Percentiles rank a stretch among this genome's conserved stretches.
phyloP scores from a whole-genome alignment of 140 eudicot genomes.

The Bidens hawaiensis region DNA sequence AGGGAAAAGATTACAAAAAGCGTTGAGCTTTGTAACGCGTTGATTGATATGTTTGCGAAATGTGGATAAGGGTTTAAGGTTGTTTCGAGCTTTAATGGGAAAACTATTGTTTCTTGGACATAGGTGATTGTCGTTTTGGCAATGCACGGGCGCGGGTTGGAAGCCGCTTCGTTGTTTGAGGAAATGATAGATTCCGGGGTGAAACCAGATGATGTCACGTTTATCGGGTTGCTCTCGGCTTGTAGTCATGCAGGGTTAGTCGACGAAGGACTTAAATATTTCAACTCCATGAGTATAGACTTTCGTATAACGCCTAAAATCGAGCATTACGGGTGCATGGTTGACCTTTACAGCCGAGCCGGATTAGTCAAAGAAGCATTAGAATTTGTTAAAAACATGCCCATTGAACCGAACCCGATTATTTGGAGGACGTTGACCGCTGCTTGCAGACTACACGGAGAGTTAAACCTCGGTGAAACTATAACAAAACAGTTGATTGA shows the following conservation, averaged over 20 bases:
- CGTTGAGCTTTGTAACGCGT: conserved; percentile 53
- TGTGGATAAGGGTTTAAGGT: conserved; percentile 56
- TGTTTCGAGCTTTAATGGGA: conserved; percentile 41
- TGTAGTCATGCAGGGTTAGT: conserved; percentile 75
- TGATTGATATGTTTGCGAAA: conserved; percentile 76
- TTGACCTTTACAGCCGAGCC: conserved; percentile 67
- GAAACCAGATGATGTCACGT: conserved; percentile 58
- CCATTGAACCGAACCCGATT: conserved; percentile 66
- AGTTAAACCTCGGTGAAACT: conserved; percentile 58
- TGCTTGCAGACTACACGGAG: conserved; percentile 61
- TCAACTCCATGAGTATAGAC: conserved; percentile 40
- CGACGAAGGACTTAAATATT: conserved; percentile 52
- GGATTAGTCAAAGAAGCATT: conserved; percentile 66
- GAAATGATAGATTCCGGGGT: conserved; percentile 42
- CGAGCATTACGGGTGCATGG: conserved; percentile 93
- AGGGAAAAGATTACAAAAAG: conserved; percentile 40
- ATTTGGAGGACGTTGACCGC: conserved; percentile 63
- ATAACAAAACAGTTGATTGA: conserved; percentile 43
- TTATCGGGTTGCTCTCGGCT: conserved; percentile 70
- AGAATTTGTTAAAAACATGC: conserved; percentile 64
- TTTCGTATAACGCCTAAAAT: conserved; percentile 50
- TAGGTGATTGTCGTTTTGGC: conserved; percentile 66
- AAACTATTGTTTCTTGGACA: conserved; percentile 65
- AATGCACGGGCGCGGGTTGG: conserved; percentile 67
- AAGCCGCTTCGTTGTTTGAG: conserved; percentile 61